A percentile compares a stretch with the other conserved stretches of the same genome.
Conservation (phyloP, 1,284 basidiomycete genomes). For the Anthracocystis setariae region DNA sequence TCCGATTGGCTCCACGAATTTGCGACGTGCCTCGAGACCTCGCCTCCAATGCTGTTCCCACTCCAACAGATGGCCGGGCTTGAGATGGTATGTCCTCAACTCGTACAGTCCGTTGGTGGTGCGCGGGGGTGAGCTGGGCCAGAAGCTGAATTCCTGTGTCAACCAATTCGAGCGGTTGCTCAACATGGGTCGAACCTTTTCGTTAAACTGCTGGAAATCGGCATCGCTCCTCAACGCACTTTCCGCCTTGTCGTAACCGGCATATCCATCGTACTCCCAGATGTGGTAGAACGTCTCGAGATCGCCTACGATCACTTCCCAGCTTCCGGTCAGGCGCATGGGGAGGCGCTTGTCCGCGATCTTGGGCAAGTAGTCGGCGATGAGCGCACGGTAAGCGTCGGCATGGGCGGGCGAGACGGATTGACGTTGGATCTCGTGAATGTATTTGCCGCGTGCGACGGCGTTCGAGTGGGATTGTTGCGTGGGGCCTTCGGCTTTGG, state of each 20-base stretch:
- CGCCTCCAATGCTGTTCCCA: constrained; percentile 66
- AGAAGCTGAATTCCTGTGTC: constrained; percentile 65
- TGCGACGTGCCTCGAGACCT: constrained; percentile 62
- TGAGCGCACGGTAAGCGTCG: constrained; percentile 54
- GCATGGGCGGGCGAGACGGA: constrained; percentile 53
- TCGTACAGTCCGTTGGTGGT: constrained; percentile 57
- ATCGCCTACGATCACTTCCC: constrained; percentile 63
- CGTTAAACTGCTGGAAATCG: constrained; percentile 41
- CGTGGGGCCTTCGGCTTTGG: constrained; percentile 50
- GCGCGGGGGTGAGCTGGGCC: constrained; percentile 51
- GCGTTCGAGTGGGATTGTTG: constrained; percentile 44
- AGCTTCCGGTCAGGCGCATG: constrained; percentile 56
- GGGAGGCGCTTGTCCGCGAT: constrained; percentile 38
- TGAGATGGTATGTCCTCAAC: constrained; percentile 63
- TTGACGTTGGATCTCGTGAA: constrained; percentile 64
- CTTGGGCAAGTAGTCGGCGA: constrained; percentile 54
- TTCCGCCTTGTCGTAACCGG: constrained; percentile 58
- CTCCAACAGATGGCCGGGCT: constrained; percentile 62
- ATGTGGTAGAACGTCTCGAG: constrained; percentile 66
- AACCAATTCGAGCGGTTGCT: constrained; percentile 60
- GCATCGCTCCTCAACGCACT: constrained; percentile 34
- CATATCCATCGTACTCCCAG: constrained; percentile 64
- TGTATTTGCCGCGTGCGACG: constrained; percentile 60
- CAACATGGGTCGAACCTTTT: constrained; percentile 38
- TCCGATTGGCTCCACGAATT: constrained; percentile 63